phyloP scores from a whole-genome alignment of 164 flowering plant species.

The Cinnamomum micranthum region DNA sequence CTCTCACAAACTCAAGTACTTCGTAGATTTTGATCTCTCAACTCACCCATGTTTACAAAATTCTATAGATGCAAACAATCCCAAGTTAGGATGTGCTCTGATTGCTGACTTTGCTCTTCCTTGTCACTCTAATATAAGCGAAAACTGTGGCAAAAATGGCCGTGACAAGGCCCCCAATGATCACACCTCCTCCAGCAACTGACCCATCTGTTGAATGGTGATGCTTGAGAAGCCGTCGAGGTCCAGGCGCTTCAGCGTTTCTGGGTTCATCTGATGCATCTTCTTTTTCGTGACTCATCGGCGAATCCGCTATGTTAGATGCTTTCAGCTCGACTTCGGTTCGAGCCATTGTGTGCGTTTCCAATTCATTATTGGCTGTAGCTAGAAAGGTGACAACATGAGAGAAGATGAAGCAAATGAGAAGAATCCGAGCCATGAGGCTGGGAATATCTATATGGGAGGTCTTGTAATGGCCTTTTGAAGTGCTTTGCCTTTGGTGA shows the following conservation, averaged over 20 bases:
- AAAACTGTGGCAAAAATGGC: constrained; percentile 10
- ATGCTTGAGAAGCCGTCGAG: constrained; percentile 8
- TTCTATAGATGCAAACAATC: not conserved
- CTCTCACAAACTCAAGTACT: not conserved
- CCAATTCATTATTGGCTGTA: not conserved
- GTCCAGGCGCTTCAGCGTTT: constrained; percentile 10
- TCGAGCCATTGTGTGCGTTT: not conserved
- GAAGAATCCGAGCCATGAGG: constrained; percentile 14
- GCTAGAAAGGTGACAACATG: constrained; percentile 3
- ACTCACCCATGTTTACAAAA: not conserved
- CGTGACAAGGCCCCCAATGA: constrained; percentile 15
- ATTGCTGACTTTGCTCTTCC: not conserved
- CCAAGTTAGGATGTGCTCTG: not conserved
- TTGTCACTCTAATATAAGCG: constrained; percentile 15
- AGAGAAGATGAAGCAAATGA: constrained; percentile 13
- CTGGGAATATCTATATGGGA: not conserved
- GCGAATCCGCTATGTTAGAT: not conserved
- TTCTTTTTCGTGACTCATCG: not conserved
- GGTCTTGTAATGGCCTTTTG: no score
- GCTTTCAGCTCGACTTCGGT: not conserved
- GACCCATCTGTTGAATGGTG: constrained; percentile 8
- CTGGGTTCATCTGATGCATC: not conserved
- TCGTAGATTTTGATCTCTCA: not conserved
- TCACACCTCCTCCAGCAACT: constrained; percentile 14
- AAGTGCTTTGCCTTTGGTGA: not conserved